phyloP scores from a whole-genome alignment of 2,329 filamentous ascomycete species.

The Ascochyta pisi region DNA sequence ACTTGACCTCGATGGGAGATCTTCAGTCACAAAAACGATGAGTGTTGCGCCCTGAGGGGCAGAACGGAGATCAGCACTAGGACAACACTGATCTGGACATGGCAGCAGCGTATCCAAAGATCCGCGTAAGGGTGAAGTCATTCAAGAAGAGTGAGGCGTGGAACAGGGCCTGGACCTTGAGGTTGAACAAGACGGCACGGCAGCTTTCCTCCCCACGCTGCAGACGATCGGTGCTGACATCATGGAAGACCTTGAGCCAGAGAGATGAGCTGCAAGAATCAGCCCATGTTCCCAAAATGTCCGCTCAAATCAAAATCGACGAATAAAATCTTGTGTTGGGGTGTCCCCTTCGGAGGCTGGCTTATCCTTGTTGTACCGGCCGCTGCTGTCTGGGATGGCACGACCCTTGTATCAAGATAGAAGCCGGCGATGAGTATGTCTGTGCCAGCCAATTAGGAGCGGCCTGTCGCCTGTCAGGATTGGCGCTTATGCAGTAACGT shows the following conservation, averaged over 20 bases:
- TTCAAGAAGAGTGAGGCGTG: conserved; percentile 17
- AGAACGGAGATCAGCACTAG: background rate
- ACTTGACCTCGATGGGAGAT: background rate
- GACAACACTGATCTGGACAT: conserved; percentile 1
- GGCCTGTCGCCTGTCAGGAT: conserved; percentile 33
- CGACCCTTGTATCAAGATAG: conserved; percentile 35
- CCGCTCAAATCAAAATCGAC: conserved; percentile 40
- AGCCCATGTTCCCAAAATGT: conserved; percentile 45
- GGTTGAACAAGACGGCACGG: conserved; percentile 1
- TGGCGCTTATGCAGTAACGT: conserved; percentile 51
- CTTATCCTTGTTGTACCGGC: conserved; percentile 34
- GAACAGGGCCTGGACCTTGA: conserved; percentile 26
- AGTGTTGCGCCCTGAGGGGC: background rate
- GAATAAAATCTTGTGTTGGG: conserved; percentile 10
- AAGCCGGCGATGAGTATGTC: conserved; percentile 40
- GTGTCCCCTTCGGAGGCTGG: conserved; percentile 34
- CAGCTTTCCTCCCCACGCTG: conserved; percentile 14
- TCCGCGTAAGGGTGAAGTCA: conserved; percentile 10
- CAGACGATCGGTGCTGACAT: conserved; percentile 39
- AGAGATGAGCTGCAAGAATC: conserved; percentile 42
- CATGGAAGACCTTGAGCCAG: conserved; percentile 28
- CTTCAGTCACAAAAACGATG: background rate
- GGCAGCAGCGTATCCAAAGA: conserved; percentile 1
- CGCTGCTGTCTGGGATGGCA: conserved; percentile 40
- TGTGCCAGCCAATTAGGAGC: conserved; percentile 35